phyloP scores from a whole-genome alignment of 805 yeast species.

The Starmerella geochares region DNA sequence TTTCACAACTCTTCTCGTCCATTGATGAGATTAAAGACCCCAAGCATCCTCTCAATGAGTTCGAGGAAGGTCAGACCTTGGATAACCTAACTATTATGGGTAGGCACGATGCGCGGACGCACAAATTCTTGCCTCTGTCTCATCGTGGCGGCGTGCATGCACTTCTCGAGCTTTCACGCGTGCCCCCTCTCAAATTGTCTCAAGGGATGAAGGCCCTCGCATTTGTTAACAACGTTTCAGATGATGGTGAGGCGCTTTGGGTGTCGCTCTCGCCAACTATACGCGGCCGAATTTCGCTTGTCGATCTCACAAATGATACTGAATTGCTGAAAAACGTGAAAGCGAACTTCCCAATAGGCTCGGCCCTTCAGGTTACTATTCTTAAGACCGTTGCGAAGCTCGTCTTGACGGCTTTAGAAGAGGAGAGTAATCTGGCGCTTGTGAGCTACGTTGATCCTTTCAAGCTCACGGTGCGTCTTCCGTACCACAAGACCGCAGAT shows the following conservation, averaged over 20 bases:
- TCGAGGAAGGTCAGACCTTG: slow-evolving; percentile 44
- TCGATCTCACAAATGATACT: slow-evolving; percentile 50
- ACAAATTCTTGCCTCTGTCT: slow-evolving; percentile 55
- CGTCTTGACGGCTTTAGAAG: slow-evolving; percentile 33
- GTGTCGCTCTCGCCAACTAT: slow-evolving; percentile 58
- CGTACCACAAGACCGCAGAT: slow-evolving; percentile 51
- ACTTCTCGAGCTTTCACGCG: slow-evolving; percentile 55
- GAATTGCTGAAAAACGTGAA: slow-evolving; percentile 42
- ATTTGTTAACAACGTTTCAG: slow-evolving; percentile 54
- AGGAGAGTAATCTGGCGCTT: slow-evolving; percentile 50
- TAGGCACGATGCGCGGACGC: slow-evolving; percentile 58
- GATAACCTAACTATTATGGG: slow-evolving; percentile 64
- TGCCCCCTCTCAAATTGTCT: slow-evolving; percentile 37
- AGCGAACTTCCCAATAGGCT: slow-evolving; percentile 58
- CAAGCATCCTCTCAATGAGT: slow-evolving; percentile 48
- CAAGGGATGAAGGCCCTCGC: slow-evolving; percentile 46
- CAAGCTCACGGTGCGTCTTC: slow-evolving; percentile 58
- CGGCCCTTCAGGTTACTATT: slow-evolving; percentile 53
- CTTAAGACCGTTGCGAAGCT: slow-evolving; percentile 38
- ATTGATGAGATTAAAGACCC: slow-evolving; percentile 47
- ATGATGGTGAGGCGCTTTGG: slow-evolving; percentile 46
- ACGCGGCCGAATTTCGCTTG: slow-evolving; percentile 54
- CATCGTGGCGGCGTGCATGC: slow-evolving; percentile 46
- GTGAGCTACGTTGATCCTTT: slow-evolving; percentile 49
- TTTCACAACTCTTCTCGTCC: slow-evolving; percentile 54